These are phyloP conservation scores for Pseudocercospora pini-densiflorae DNA, from an alignment of 2,329 filamentous ascomycete species.

Conservation along the genomic window DNA sequence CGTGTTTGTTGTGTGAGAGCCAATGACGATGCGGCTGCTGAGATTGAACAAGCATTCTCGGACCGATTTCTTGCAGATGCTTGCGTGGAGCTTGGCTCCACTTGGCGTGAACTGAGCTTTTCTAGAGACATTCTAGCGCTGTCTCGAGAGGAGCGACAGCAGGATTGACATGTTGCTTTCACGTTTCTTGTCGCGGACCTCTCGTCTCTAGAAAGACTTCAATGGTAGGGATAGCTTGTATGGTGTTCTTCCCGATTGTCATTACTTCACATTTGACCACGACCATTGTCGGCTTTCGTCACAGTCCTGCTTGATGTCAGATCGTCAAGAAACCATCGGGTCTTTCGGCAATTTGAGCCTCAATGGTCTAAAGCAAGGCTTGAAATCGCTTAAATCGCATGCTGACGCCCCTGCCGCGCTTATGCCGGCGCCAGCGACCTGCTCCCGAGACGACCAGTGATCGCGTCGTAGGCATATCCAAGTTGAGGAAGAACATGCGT, in stretches of 20 bases:
- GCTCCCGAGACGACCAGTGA: background rate
- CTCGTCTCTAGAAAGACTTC: too few species aligned
- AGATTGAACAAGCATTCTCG: conserved; percentile 17
- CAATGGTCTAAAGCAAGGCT: conserved; percentile 4
- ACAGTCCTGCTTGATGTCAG: background rate
- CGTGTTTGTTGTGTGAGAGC: conserved; percentile 9
- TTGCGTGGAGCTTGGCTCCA: conserved; percentile 19
- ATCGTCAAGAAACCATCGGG: background rate
- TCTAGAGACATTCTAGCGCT: conserved; percentile 15
- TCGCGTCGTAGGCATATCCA: background rate
- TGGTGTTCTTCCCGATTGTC: background rate
- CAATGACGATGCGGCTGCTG: conserved; percentile 20
- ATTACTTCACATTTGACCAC: background rate
- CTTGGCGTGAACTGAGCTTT: conserved; percentile 6
- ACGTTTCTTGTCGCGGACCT: background rate
- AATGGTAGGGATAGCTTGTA: background rate
- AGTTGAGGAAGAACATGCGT: background rate
- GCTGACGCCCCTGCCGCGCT: background rate
- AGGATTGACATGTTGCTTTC: background rate
- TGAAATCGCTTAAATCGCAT: background rate
- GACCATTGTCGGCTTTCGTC: background rate
- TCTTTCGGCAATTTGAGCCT: conserved; percentile 11
- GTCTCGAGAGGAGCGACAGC: background rate
- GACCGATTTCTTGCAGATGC: conserved; percentile 18
- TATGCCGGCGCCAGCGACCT: background rate